These are phyloP conservation scores for Syncephalastrum contaminatum DNA, from an alignment of 371 early-diverging fungal species.

Conservation along the genomic window DNA sequence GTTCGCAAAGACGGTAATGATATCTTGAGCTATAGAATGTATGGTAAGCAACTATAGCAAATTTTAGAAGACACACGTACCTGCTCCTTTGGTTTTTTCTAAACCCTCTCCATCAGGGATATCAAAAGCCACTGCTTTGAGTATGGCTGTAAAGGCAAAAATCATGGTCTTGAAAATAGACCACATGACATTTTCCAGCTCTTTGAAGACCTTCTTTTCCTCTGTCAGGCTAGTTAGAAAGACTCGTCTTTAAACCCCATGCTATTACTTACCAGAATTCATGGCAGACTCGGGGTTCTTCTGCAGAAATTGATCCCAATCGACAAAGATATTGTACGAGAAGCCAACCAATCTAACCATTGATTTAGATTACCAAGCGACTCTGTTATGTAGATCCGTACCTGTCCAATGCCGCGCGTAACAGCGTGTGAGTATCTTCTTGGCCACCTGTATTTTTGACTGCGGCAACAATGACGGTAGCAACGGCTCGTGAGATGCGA, in stretches of 20 bases:
- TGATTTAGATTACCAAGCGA: slow-evolving; percentile 4
- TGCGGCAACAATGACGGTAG: slow-evolving; percentile 20
- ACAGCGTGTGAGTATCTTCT: slow-evolving; percentile 1
- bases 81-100: slow-evolving; percentile 20
- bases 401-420: slow-evolving; percentile 18
- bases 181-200: slow-evolving; percentile 26
- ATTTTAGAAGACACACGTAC: slow-evolving; percentile 5
- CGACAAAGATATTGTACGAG: slow-evolving; percentile 36
- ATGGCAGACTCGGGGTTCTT: slow-evolving; percentile 11
- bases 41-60: background rate
- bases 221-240: slow-evolving; percentile 1
- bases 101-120: slow-evolving; percentile 34
- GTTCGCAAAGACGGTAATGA: slow-evolving; percentile 36
- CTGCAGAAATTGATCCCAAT: slow-evolving; percentile 38
- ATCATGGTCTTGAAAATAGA: slow-evolving; percentile 40
- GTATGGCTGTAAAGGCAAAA: slow-evolving; percentile 42
- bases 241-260: background rate
- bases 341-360: slow-evolving; percentile 26
- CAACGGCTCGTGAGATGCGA: slow-evolving; percentile 40
- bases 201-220: slow-evolving; percentile 10
- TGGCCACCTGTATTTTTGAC: slow-evolving; percentile 9
- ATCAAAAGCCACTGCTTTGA: slow-evolving; percentile 42
- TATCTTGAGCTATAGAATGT: slow-evolving; percentile 29
- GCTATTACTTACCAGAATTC: slow-evolving; percentile 11
- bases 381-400: slow-evolving; percentile 1